A percentile compares a stretch with the other conserved stretches of the same genome.
These are phyloP conservation scores for Phytophthora palmivora DNA, from an alignment of 352 stramenopile genomes.

Conservation along the genomic window DNA sequence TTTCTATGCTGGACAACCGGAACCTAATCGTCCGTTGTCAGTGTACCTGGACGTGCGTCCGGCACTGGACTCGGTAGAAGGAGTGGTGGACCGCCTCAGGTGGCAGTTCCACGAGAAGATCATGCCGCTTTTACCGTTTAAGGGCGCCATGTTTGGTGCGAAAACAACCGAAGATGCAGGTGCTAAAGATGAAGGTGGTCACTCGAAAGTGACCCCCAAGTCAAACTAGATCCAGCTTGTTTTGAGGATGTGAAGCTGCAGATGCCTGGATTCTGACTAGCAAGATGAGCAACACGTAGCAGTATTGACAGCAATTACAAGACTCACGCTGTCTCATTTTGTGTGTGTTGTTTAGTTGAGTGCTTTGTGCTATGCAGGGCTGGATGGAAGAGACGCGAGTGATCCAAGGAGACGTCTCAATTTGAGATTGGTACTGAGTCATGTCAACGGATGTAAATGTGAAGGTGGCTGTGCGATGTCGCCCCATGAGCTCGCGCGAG, in stretches of 20 bases:
- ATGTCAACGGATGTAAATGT: slow-evolving; percentile 89
- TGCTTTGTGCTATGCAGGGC: background rate
- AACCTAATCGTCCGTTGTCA: slow-evolving; percentile 80
- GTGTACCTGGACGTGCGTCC: slow-evolving; percentile 98
- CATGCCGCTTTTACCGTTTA: slow-evolving; percentile 73
- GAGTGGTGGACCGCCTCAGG: slow-evolving; percentile 74
- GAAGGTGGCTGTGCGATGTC: slow-evolving; percentile 89
- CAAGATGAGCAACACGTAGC: slow-evolving; percentile 13
- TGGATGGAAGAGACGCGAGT: slow-evolving; percentile 18
- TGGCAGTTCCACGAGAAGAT: slow-evolving; percentile 88
- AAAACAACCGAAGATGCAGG: slow-evolving; percentile 10
- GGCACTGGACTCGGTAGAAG: slow-evolving; percentile 92
- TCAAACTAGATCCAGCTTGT: slow-evolving; percentile 30
- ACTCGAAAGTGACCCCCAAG: slow-evolving; percentile 52
- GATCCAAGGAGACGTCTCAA: slow-evolving; percentile 12
- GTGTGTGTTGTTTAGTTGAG: slow-evolving; percentile 3
- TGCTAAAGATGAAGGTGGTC: slow-evolving; percentile 18
- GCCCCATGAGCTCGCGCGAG: slow-evolving; percentile 88
- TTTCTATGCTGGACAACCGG: slow-evolving; percentile 97
- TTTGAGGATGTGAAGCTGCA: slow-evolving; percentile 2
- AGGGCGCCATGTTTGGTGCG: slow-evolving; percentile 50
- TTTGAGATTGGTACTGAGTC: background rate
- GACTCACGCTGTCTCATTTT: slow-evolving; percentile 12
- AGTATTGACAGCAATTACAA: slow-evolving; percentile 29
- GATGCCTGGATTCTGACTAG: slow-evolving; percentile 4